Evolutionary conservation across 225 moss, liverwort and hornwort genomes (phyloP), one percentile per base, ranked within the genome.

Genomic region (Takakia lepidozioides): DNA sequence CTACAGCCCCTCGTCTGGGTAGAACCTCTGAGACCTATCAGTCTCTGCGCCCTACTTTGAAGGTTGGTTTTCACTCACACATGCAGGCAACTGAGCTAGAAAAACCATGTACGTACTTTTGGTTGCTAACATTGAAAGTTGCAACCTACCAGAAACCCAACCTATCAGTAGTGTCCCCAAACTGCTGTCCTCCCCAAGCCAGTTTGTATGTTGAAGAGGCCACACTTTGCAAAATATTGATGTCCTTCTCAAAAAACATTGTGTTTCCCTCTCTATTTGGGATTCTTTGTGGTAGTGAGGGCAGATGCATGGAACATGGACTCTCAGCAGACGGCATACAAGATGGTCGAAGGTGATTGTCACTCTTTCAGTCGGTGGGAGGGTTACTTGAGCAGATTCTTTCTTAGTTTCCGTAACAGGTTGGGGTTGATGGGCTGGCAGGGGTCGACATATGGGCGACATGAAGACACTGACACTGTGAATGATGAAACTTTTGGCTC

Each of bases 401-500:
- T 46, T 58, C 38, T 67, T 11, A 56, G 29, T 39, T 24, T 22
- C 24, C 25, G 47, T 4, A 43, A 30, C 43, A n/a, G n/a, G n/a
- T n/a, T n/a, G n/a, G n/a, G n/a, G n/a, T n/a, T n/a, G n/a, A n/a
- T n/a, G n/a, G n/a, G n/a, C n/a, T n/a, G n/a, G 58, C 83, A 99
- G 98, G 71, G 62, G 28, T 64, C 91, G 52, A 29, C 72, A 27
- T 74, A 76, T 85, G 75, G 62, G 67, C 90, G 87, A 52, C 87
- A 89, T 30, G 91, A 91, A 56, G 98, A 99, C 17, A 87, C 85
- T 21, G 98, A 99, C 72, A 64, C 55, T 56, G 85, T 90, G 29
- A 88, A 99, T 66, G 85, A 91, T 50, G 91, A 99, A 65, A 99
- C 98, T 29, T 99, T 99, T 73, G 98, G 98, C 29, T 68, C 69